Percentiles rank a stretch among this genome's conserved stretches.
Conservation (phyloP, 306 rosid species). For the Acacia crassicarpa region DNA sequence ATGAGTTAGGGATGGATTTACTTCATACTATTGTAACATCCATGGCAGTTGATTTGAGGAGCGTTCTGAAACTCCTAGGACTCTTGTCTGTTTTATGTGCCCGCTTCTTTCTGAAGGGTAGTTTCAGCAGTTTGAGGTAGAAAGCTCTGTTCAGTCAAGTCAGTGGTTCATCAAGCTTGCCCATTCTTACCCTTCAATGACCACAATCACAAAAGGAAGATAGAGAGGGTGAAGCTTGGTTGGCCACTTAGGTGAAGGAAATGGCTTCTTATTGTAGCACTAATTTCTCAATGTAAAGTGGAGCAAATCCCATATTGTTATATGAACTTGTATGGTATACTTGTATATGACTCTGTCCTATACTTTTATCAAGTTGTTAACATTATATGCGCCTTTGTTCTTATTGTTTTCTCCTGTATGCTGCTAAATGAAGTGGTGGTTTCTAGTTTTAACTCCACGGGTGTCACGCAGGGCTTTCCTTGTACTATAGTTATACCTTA, state of each 20-base stretch:
- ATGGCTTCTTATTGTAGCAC: conserved; percentile 49
- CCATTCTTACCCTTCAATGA: conserved; percentile 37
- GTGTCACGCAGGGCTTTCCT: background rate
- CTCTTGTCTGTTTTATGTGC: conserved; percentile 21
- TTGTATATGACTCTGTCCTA: conserved; percentile 39
- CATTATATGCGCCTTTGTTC: background rate
- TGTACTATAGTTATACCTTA: background rate
- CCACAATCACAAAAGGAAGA: conserved; percentile 34
- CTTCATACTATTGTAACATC: conserved; percentile 45
- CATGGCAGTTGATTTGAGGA: conserved; percentile 40
- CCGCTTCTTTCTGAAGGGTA: conserved; percentile 26
- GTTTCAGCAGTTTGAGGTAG: conserved; percentile 40
- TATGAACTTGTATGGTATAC: conserved; percentile 44
- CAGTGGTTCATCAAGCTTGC: conserved; percentile 27
- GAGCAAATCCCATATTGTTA: conserved; percentile 42
- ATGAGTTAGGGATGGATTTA: conserved; percentile 39
- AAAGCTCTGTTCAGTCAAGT: conserved; percentile 33
- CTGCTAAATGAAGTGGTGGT: background rate
- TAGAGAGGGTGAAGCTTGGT: conserved; percentile 40
- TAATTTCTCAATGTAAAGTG: conserved; percentile 49
- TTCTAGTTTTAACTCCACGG: background rate
- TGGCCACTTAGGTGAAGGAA: conserved; percentile 40
- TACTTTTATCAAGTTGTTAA: conserved; percentile 44
- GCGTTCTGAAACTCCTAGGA: conserved; percentile 38
- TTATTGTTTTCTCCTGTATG: background rate